Percentiles rank a stretch among this genome's conserved stretches.
phyloP scores from a whole-genome alignment of 371 early-diverging fungal species.

The Fennellomyces sp. region DNA sequence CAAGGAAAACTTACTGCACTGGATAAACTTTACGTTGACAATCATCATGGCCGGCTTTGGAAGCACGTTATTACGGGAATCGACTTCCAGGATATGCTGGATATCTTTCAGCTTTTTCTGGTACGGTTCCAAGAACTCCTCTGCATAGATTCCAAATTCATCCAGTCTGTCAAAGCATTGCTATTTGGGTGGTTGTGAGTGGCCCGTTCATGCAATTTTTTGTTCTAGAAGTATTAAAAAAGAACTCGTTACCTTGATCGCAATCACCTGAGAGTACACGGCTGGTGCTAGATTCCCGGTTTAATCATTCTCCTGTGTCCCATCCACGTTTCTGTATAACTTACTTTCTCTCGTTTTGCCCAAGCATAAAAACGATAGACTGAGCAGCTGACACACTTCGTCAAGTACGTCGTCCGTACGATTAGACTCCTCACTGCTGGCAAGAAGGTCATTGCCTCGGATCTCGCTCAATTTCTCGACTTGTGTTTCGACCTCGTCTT shows the following conservation, averaged over 20 bases:
- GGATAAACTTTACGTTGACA: conserved; percentile 32
- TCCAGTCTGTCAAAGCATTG: conserved; percentile 74
- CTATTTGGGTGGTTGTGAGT: conserved; percentile 25
- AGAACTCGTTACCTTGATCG: conserved; percentile 66
- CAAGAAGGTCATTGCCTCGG: conserved; percentile 26
- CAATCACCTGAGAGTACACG: conserved; percentile 77
- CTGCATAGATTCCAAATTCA: conserved; percentile 71
- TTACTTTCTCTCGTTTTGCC: conserved; percentile 77
- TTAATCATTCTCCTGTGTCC: no score
- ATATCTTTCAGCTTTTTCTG: conserved; percentile 40
- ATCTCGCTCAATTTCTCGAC: conserved; percentile 29
- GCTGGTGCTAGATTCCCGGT: conserved; percentile 70
- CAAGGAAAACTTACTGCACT: conserved; percentile 37
- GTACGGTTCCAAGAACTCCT: conserved; percentile 45
- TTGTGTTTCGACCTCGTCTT: conserved; percentile 42
- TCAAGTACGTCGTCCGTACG: conserved; percentile 75
- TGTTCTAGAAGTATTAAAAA: no score
- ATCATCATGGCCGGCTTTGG: conserved; percentile 38
- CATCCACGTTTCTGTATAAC: no score
- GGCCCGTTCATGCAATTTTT: not conserved
- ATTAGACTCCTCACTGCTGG: conserved; percentile 43
- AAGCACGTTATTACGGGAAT: conserved; percentile 24
- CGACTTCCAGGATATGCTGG: conserved; percentile 32
- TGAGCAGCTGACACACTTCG: conserved; percentile 76
- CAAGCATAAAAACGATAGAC: conserved; percentile 75